Evolutionary conservation across 73 alveolate genomes (phyloP).

Genomic region (Stentor roeselii): DNA sequence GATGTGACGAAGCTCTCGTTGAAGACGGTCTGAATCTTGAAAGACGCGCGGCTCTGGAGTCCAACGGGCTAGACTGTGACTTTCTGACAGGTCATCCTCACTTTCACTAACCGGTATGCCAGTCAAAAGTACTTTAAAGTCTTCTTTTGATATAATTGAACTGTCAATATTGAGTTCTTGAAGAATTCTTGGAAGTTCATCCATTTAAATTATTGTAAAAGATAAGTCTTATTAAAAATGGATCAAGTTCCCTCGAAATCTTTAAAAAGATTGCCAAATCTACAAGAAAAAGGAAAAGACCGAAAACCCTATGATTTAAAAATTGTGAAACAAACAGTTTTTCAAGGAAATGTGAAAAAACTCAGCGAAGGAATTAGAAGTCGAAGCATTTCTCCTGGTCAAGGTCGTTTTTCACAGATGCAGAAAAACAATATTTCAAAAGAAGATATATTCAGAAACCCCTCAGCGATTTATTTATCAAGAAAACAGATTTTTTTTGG

Average conservation of each 20-base stretch:
- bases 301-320: too few relatives aligned
- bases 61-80: neutral
- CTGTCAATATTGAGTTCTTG: neutral
- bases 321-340: too few relatives aligned
- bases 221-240: too few relatives aligned
- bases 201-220: constrained; percentile 22
- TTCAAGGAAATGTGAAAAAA: neutral
- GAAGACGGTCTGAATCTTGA: neutral
- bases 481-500: too few relatives aligned
- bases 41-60: constrained; percentile 23
- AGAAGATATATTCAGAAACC: neutral
- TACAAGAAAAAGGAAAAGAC: too few relatives aligned
- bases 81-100: constrained; percentile 9
- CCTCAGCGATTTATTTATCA: neutral
- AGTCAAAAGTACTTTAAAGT: neutral
- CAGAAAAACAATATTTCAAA: neutral
- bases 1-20: neutral
- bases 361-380: neutral
- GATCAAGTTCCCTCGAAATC: too few relatives aligned
- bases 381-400: neutral
- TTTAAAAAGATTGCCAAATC: too few relatives aligned
- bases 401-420: neutral
- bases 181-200: neutral
- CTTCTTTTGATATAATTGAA: constrained; percentile 5
- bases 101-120: constrained; percentile 27